Evolutionary conservation across 345 rosid species (phyloP), one percentile per base, ranked within the genome.

Genomic region (Rhizophora mangle): DNA sequence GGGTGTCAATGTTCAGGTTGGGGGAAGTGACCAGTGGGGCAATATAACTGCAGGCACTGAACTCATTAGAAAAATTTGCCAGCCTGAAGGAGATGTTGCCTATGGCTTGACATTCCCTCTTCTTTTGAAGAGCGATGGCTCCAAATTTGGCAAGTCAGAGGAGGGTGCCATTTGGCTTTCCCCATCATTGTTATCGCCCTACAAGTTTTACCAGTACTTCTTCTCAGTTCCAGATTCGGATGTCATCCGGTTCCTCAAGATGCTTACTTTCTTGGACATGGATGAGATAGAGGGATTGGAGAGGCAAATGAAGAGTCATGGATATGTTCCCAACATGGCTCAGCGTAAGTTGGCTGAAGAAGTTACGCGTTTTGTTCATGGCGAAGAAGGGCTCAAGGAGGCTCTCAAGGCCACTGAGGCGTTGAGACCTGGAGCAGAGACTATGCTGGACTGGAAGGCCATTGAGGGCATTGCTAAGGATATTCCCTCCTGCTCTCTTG

Each of bases 21-120:
- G 98, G 21, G 98, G 98, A 16, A 94, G 98, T 85, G 98, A 91
- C 72, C 97, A 91, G 46, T 94, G 98, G 98, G 98, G 98, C 0
- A 94, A 94, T 72, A 89, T 94, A 20, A 89, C 92, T 66, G 96
- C 98, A 22, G 97, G 97, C 62, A 91, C 96, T 31, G 98, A 91
- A 61, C 83, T 94, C 54, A 87, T 94, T 32, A 77, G 98, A 26
- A 94, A 89, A 81, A 87, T 85, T 68, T 72, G 86, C 64, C 97
- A 88, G 67, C 81, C 86, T 2, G 95, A 89, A 74, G 85, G 88
- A 78, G 69, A 60, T 46, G 72, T 57, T 51, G 95, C 87, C 1
- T 91, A 85, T 63, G 98, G 98, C 18, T 70, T 94, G 79, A 94
- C 98, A 34, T 94, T 94, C 72, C 97, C 96, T 61, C 93, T 94